A percentile compares a stretch with the other conserved stretches of the same genome.
Evolutionary conservation across 2,329 filamentous ascomycete genomes (phyloP).

Genomic region (Eutypa lata): DNA sequence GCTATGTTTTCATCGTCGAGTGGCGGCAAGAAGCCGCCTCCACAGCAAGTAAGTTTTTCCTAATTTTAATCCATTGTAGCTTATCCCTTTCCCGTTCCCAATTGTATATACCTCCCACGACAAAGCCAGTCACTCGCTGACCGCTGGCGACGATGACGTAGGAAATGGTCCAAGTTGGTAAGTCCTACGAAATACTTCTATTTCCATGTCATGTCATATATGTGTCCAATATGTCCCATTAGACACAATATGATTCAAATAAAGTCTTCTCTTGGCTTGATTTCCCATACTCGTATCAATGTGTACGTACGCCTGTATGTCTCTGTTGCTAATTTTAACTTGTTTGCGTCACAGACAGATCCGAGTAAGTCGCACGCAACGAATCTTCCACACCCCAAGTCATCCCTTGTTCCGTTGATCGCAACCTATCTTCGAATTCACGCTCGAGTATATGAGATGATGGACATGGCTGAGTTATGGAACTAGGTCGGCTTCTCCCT

Average conservation of each 20-base stretch:
- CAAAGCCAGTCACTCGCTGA: conserved; percentile 10
- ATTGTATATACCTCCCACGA: conserved; percentile 23
- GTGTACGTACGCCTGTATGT: no score
- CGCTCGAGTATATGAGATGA: conserved; percentile 4
- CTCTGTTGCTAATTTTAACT: neutral
- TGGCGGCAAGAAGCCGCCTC: conserved; percentile 64
- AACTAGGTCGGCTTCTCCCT: conserved; percentile 77
- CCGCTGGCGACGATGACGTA: conserved; percentile 43
- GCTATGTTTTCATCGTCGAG: conserved; percentile 65
- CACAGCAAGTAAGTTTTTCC: conserved; percentile 59
- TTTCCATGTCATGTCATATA: neutral
- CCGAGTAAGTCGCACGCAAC: conserved; percentile 50
- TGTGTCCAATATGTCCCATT: no score
- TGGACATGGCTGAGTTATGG: conserved; percentile 9
- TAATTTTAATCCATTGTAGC: conserved; percentile 2
- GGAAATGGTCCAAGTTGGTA: conserved; percentile 99
- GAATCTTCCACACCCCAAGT: neutral
- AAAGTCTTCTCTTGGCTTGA: neutral
- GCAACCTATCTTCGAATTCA: neutral
- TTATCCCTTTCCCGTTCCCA: conserved; percentile 8
- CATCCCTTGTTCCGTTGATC: no score
- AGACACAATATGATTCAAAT: neutral
- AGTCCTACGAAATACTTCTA: conserved; percentile 25
- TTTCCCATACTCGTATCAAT: no score
- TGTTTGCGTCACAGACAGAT: conserved; percentile 48